phyloP scores from a whole-genome alignment of 371 early-diverging fungal species.

The Apophysomyces sp. region DNA sequence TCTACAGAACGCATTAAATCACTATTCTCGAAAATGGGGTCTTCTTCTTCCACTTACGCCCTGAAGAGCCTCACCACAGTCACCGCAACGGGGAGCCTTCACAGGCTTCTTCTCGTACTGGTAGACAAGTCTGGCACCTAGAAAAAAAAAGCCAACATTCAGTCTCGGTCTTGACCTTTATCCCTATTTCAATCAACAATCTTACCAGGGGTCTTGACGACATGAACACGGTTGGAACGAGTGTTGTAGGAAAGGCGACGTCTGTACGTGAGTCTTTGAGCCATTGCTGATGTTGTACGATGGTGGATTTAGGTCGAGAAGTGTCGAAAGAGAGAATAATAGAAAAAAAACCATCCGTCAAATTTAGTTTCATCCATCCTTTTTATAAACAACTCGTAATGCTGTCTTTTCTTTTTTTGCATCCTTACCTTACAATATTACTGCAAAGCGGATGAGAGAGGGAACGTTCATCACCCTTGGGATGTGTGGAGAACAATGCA shows the following conservation, averaged over 20 bases:
- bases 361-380: not conserved
- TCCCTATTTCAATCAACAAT: not conserved
- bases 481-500: not conserved
- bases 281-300: slow-evolving; percentile 44
- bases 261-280: slow-evolving; percentile 96
- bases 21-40: too few relatives aligned
- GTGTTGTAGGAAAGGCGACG: slow-evolving; percentile 99
- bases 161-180: not conserved
- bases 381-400: not conserved
- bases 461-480: not conserved
- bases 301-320: not conserved
- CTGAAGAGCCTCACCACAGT: slow-evolving; percentile 88
- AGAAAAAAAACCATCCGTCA: not conserved
- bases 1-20: slow-evolving; percentile 34
- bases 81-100: slow-evolving; percentile 95
- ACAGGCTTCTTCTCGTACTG: slow-evolving; percentile 94
- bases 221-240: slow-evolving; percentile 93
- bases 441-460: not conserved
- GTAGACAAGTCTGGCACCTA: slow-evolving; percentile 89
- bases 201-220: slow-evolving; percentile 96
- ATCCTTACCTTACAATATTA: not conserved
- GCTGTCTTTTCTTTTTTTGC: not conserved
- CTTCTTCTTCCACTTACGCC: slow-evolving; percentile 66
- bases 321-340: not conserved
- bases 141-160: slow-evolving; percentile 5